Conservation (phyloP, 352 stramenopile genomes). For the Phytophthora pseudosyringae region DNA sequence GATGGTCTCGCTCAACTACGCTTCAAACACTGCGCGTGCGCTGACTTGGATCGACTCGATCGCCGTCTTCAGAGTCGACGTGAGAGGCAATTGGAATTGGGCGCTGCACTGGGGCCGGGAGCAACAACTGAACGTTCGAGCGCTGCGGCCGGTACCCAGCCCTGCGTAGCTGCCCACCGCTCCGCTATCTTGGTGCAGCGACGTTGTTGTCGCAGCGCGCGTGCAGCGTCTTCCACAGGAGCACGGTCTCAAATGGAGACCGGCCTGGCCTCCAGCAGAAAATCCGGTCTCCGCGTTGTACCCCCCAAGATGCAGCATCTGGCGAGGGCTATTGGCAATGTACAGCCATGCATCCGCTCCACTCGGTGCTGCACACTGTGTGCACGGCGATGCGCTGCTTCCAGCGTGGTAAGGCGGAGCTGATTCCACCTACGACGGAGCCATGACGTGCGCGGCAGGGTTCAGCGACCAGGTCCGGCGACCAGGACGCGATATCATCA, state of each 20-base stretch:
- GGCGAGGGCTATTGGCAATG: slow-evolving; percentile 18
- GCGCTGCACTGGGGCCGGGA: no score
- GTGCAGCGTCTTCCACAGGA: no score
- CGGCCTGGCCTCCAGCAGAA: slow-evolving; percentile 15
- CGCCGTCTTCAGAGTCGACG: no score
- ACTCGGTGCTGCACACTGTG: slow-evolving; percentile 5
- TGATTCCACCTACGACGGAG: slow-evolving; percentile 17
- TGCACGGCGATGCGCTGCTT: no score
- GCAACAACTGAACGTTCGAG: no score
- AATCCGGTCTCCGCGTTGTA: slow-evolving; percentile 4
- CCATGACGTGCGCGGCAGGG: slow-evolving; percentile 11
- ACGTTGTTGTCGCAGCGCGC: not conserved
- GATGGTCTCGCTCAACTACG: slow-evolving; percentile 18
- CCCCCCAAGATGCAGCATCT: no score
- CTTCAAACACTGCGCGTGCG: no score
- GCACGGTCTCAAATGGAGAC: no score
- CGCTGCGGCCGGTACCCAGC: no score
- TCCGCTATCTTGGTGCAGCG: not conserved
- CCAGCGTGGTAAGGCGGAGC: slow-evolving; percentile 20
- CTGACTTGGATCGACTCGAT: no score
- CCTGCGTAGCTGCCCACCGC: no score
- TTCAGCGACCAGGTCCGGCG: slow-evolving; percentile 1
- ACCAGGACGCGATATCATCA: slow-evolving; percentile 5
- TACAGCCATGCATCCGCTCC: not conserved
- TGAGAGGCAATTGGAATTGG: no score